Percentiles rank a stretch among this genome's conserved stretches.
phyloP scores from a whole-genome alignment of 768 basidiomycete genomes.

The Boletus rufocinnamomeus region DNA sequence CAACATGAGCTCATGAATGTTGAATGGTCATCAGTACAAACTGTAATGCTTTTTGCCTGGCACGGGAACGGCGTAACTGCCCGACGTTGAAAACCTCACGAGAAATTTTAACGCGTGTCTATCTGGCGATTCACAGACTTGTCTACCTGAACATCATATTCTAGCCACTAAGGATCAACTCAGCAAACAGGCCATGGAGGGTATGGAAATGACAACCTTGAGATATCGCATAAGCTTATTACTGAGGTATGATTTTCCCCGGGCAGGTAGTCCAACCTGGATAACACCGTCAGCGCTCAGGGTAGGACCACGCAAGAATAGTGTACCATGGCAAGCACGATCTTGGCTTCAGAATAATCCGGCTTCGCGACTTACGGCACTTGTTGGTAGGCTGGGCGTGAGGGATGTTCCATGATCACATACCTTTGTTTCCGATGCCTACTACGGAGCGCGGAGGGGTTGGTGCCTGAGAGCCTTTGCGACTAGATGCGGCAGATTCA shows the following conservation, averaged over 20 bases:
- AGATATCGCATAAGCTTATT: slow-evolving; percentile 98
- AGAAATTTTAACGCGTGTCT: slow-evolving; percentile 3
- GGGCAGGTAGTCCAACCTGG: slow-evolving; percentile 94
- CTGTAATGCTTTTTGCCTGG: slow-evolving; percentile 77
- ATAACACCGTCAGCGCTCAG: background rate
- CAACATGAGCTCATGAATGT: slow-evolving; percentile 7
- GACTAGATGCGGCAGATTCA: slow-evolving; percentile 68
- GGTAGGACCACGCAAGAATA: background rate
- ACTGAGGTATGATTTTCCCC: slow-evolving; percentile 97
- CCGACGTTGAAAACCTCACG: slow-evolving; percentile 95
- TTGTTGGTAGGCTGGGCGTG: background rate
- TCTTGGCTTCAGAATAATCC: slow-evolving; percentile 98
- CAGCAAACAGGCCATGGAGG: slow-evolving; percentile 5
- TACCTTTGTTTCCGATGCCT: slow-evolving; percentile 89
- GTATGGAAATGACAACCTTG: slow-evolving; percentile 53
- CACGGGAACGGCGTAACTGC: slow-evolving; percentile 85
- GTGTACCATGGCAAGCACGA: slow-evolving; percentile 92
- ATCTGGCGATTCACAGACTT: background rate
- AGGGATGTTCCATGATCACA: slow-evolving; percentile 2
- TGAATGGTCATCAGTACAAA: slow-evolving; percentile 33
- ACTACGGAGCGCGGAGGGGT: slow-evolving; percentile 84
- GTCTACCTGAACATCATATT: slow-evolving; percentile 91
- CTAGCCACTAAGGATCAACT: slow-evolving; percentile 77
- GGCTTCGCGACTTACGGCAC: slow-evolving; percentile 78
- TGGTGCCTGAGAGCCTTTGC: slow-evolving; percentile 68